Evolutionary conservation across 345 rosid species (phyloP), one percentile per base, ranked within the genome.

Genomic region (Euphorbia lathyris): DNA sequence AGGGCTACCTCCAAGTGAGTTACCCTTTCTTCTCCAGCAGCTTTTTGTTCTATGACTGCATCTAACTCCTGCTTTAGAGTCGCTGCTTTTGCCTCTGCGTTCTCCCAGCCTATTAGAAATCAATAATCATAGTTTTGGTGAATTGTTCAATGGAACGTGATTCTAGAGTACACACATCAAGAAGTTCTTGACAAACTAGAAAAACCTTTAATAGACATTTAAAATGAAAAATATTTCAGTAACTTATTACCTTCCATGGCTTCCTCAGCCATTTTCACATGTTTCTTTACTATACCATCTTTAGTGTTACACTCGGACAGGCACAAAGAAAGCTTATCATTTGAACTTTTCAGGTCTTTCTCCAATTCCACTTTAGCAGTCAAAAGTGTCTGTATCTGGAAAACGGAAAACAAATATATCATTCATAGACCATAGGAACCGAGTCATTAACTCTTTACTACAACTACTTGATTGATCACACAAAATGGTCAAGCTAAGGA

Each of bases 1-100:
- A 90, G 87, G 61, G 93, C 96, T 0, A 81, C 88, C 53, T 91
- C 96, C 67, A 87, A 72, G 63, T 87, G 88, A 58, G 72, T 63
- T 30, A 63, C 40, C 78, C 89, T 84, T 72, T 90, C 88, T 50
- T 90, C 88, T 65, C 68, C 80, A 58, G 72, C 78, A 68, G 57
- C 58, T 80, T 71, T 87, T 71, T 83, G 84, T 77, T 75, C 78
- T 65, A 90, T 76, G 27, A 88, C 89, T 78, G 84, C 87, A 70
- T 81, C 83, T 32, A 87, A 72, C 77, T 86, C 86, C 71, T 78
- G 65, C 83, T 81, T 87, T 56, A 90, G 83, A 72, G 86, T 75
- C 53, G 47, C 77, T 50, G 72, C 80, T 79, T 84, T 89, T 32
- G 82, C 83, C 80, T 90, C 90, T 8, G 85, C 81, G 84, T 83